Evolutionary conservation across 2,329 filamentous ascomycete species (phyloP), one percentile per base, ranked within the genome.

Genomic region (Colletotrichum paranaense): DNA sequence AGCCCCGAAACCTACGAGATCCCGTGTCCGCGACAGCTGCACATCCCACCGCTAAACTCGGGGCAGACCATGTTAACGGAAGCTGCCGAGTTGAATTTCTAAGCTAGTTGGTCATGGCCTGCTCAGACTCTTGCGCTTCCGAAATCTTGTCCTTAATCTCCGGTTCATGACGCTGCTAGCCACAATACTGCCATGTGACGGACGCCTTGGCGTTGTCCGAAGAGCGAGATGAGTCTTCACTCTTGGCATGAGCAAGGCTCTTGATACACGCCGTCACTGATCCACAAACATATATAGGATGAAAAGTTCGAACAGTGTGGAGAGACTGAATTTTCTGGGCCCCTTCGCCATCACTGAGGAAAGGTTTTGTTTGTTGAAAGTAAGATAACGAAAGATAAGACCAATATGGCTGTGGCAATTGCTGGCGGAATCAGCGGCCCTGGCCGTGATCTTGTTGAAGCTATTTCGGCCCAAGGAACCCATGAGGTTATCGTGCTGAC

Each of bases 371-470:
- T 7, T 19, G 14, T 19, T 8, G 2, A 32, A 32, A 32, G 30
- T 8, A 42, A 42, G 5, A 8, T 42, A 16, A 14, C 4, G 3
- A 24, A 16, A 19, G 5, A 5, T 35, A 9, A 14, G 24, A 14
- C 1, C 2, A n/a, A n/a, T 1, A 68, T 68, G 58, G 62, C 58
- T 49, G 58, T 88, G 53, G 86, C 84, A 62, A 81, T 88, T n/a
- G 83, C 84, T 14, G 86, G 86, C 60, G 86, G 86, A 6, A 84
- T 82, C 1, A 85, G 86, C 22, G 79, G 78, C 9, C 77, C 88
- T 2, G 86, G 86, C 7, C 82, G 81, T 32, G 82, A 84, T 0
- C 80, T 88, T 35, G 82, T 88, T n/a, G 86, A 88, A 24, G 82
- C 79, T 26, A 73, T 88, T n/a, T 75, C 73, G 16, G 79, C 76